phyloP scores from a whole-genome alignment of 2,329 filamentous ascomycete species.

The Clarireedia monteithiana region DNA sequence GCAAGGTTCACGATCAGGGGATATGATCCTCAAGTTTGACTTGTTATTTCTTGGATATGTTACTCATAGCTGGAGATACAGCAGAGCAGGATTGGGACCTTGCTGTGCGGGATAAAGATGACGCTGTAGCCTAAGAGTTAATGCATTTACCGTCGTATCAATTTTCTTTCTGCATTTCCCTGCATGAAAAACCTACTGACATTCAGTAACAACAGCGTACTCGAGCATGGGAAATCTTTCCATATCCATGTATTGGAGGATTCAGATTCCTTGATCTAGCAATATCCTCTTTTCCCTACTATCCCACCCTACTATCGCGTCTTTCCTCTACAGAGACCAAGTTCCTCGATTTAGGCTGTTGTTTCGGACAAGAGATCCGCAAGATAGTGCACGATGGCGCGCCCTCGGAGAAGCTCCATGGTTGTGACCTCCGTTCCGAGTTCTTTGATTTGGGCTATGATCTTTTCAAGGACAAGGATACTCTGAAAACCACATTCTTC shows the following conservation, averaged over 20 bases:
- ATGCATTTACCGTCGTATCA: too few relatives aligned
- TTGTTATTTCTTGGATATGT: too few relatives aligned
- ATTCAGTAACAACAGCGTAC: conserved; percentile 12
- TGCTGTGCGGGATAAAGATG: too few relatives aligned
- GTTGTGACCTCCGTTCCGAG: conserved; percentile 26
- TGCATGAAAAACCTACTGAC: background rate
- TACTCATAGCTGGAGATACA: too few relatives aligned
- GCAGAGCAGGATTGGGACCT: too few relatives aligned
- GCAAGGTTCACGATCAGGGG: too few relatives aligned
- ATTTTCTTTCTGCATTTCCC: background rate
- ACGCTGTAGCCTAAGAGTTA: too few relatives aligned
- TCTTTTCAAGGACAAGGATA: conserved; percentile 31
- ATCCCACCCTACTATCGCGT: conserved; percentile 4
- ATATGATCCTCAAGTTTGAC: too few relatives aligned
- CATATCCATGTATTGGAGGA: conserved; percentile 21
- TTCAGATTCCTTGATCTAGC: conserved; percentile 19
- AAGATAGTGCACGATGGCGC: conserved; percentile 30
- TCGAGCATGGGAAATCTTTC: conserved; percentile 15
- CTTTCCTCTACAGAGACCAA: background rate
- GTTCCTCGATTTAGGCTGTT: conserved; percentile 32
- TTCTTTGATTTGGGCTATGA: conserved; percentile 31
- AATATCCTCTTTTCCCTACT: conserved; percentile 1
- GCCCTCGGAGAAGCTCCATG: conserved; percentile 25
- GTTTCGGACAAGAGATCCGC: conserved; percentile 33
- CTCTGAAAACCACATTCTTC: conserved; percentile 27